Percentiles rank a stretch among this genome's conserved stretches.
Evolutionary conservation across 176 grass and related monocot genomes (phyloP).

Genomic region (Carex myosuroides): DNA sequence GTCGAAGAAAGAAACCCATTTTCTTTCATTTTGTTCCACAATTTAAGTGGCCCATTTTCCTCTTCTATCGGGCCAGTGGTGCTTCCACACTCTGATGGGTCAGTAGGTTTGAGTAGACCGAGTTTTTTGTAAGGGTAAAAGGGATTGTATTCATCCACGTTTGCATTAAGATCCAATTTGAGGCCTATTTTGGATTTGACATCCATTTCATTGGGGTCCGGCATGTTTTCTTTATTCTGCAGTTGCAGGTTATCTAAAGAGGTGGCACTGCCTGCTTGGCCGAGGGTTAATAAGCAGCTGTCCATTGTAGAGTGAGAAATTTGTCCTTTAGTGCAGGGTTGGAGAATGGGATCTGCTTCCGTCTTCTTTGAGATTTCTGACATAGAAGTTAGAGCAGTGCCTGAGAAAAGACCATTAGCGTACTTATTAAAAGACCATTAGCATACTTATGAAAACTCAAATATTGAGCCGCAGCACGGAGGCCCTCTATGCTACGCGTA

Average conservation of each 20-base stretch:
- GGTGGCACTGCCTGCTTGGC: conserved; percentile 22
- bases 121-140: conserved; percentile 79
- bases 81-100: conserved; percentile 68
- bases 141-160: conserved; percentile 51
- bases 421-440: conserved; percentile 10
- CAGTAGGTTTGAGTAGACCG: conserved; percentile 40
- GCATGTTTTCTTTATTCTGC: conserved; percentile 11
- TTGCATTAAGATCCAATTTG: conserved; percentile 68
- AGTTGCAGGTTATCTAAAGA: conserved; percentile 10
- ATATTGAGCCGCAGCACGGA: too few relatives aligned
- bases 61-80: conserved; percentile 51
- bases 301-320: neutral
- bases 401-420: neutral
- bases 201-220: conserved; percentile 15
- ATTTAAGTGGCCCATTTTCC: conserved; percentile 61
- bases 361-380: conserved; percentile 3
- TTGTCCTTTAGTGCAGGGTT: neutral
- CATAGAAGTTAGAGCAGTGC: neutral
- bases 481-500: too few relatives aligned
- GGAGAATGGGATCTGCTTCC: neutral
- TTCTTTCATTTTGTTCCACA: conserved; percentile 95
- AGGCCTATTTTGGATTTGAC: conserved; percentile 23
- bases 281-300: conserved; percentile 41
- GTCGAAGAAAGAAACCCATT: conserved; percentile 91
- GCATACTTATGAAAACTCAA: too few relatives aligned